phyloP scores from a whole-genome alignment of 305 asterid genomes.

The Salvia sclarea region DNA sequence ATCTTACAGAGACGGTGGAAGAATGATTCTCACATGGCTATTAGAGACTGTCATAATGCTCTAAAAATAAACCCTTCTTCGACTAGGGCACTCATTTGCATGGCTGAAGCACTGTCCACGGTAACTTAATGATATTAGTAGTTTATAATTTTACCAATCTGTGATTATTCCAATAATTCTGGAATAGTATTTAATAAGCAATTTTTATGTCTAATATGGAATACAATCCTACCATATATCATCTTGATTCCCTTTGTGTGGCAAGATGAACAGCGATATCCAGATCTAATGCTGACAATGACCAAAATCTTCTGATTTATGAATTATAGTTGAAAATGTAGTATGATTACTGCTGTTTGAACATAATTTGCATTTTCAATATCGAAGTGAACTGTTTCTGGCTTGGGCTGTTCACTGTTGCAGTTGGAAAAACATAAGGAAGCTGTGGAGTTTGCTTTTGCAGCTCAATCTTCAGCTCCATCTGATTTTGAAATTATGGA shows the following conservation, averaged over 20 bases:
- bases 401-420: constrained; percentile 36
- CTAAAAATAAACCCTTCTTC: constrained; percentile 67
- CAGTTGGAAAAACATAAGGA: constrained; percentile 83
- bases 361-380: constrained; percentile 20
- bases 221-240: neutral
- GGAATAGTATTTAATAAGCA: neutral
- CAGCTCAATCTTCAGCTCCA: constrained; percentile 69
- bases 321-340: constrained; percentile 1
- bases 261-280: constrained; percentile 18
- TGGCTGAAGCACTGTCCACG: constrained; percentile 79
- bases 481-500: constrained; percentile 61
- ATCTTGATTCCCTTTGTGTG: neutral
- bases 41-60: constrained; percentile 87
- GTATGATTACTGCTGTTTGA: constrained; percentile 16
- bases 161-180: constrained; percentile 15
- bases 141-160: neutral
- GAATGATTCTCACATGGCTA: constrained; percentile 84
- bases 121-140: constrained; percentile 45
- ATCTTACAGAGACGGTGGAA: constrained; percentile 79
- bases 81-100: constrained; percentile 69
- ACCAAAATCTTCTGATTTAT: neutral
- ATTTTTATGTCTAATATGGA: constrained; percentile 4
- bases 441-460: constrained; percentile 80
- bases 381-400: constrained; percentile 32
- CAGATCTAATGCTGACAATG: constrained; percentile 1